Percentiles rank a stretch among this genome's conserved stretches.
phyloP scores from a whole-genome alignment of 345 rosid species.

The Gossypium bickii region DNA sequence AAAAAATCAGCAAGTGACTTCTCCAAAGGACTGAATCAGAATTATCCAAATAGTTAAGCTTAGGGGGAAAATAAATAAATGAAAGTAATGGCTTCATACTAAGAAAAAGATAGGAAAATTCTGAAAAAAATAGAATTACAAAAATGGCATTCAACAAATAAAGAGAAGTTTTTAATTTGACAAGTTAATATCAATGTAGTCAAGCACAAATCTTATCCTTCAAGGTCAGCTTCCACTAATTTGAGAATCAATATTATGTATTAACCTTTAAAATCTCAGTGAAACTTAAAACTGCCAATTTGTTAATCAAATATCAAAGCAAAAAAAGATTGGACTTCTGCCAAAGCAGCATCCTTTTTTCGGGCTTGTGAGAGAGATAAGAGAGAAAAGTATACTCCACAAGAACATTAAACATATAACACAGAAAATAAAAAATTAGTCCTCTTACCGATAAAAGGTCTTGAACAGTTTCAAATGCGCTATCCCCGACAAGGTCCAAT shows the following conservation, averaged over 20 bases:
- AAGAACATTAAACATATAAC: background rate
- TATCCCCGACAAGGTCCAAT: slow-evolving; percentile 90
- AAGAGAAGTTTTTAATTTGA: background rate
- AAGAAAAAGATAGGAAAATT: slow-evolving; percentile 4
- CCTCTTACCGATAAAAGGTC: slow-evolving; percentile 66
- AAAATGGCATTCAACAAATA: background rate
- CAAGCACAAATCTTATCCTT: slow-evolving; percentile 2
- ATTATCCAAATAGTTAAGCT: slow-evolving; percentile 7
- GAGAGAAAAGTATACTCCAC: background rate
- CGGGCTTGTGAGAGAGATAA: background rate
- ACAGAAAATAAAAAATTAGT: background rate
- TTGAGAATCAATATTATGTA: background rate
- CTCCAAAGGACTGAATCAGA: background rate
- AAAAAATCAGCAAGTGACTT: slow-evolving; percentile 5
- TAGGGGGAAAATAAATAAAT: background rate
- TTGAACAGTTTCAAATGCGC: slow-evolving; percentile 89
- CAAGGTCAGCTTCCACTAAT: background rate
- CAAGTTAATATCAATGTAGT: background rate
- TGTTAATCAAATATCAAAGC: background rate
- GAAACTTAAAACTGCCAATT: background rate
- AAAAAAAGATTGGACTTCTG: background rate
- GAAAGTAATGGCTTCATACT: background rate
- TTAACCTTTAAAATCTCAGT: background rate
- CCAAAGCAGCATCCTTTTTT: slow-evolving; percentile 1
- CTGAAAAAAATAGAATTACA: background rate